Percentiles rank a stretch among this genome's conserved stretches.
These are phyloP conservation scores for Lipomyces sp. DNA, from an alignment of 805 yeast species.

Conservation along the genomic window DNA sequence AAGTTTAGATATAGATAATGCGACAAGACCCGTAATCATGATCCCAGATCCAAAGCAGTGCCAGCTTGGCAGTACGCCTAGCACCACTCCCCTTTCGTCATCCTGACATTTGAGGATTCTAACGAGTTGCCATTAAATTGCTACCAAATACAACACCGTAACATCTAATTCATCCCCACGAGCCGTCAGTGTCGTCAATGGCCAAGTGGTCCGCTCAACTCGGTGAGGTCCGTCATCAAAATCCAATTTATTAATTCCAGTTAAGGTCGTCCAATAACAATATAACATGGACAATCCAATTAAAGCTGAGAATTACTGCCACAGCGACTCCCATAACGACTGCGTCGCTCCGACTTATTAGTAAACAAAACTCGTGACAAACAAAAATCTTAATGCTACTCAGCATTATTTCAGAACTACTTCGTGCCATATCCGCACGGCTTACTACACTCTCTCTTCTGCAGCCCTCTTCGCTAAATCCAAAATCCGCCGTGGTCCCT, in stretches of 20 bases:
- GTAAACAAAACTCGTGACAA: not conserved
- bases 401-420: not conserved
- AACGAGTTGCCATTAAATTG: no score
- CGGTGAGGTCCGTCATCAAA: not conserved
- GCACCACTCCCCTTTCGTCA: no score
- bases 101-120: no score
- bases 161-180: no score
- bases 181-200: no score
- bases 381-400: not conserved
- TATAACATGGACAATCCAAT: not conserved
- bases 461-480: conserved; percentile 48
- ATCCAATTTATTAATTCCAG: not conserved
- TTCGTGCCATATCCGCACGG: not conserved
- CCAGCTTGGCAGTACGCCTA: no score
- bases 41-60: no score
- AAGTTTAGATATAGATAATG: no score
- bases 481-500: conserved; percentile 85
- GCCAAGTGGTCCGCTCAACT: no score
- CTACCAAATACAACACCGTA: no score
- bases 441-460: not conserved
- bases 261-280: conserved; percentile 5
- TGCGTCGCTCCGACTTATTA: not conserved
- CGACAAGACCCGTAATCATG: no score
- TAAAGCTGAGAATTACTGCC: not conserved
- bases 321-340: not conserved